A percentile compares a stretch with the other conserved stretches of the same genome.
Evolutionary conservation across 2,329 filamentous ascomycete genomes (phyloP).

Genomic region (Hymenoscyphus occultus): DNA sequence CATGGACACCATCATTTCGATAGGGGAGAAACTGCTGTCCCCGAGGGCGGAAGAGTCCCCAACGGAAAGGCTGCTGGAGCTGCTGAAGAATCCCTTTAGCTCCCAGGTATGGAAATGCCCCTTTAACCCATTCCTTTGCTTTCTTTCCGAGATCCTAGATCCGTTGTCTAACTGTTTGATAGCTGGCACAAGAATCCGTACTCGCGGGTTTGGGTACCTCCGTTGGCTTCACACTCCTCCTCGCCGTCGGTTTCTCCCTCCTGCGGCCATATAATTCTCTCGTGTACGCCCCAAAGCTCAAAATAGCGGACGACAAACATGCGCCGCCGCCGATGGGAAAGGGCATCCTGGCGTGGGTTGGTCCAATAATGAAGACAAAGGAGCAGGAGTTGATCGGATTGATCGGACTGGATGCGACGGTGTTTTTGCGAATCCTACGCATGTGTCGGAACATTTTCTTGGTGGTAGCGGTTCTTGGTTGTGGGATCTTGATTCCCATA

Average conservation of each 20-base stretch:
- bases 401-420: conserved; percentile 83
- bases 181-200: conserved; percentile 54
- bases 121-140: background rate
- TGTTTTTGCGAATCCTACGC: conserved; percentile 83
- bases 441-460: conserved; percentile 94
- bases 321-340: conserved; percentile 82
- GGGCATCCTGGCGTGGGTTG: conserved; percentile 84
- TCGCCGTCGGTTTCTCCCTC: conserved; percentile 81
- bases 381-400: conserved; percentile 77
- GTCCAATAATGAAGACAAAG: conserved; percentile 71
- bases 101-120: conserved; percentile 22
- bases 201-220: conserved; percentile 79
- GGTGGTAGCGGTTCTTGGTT: conserved; percentile 67
- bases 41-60: conserved; percentile 25
- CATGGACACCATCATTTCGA: conserved; percentile 24
- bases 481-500: conserved; percentile 75
- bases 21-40: conserved; percentile 16
- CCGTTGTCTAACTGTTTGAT: conserved; percentile 15
- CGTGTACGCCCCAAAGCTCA: conserved; percentile 91
- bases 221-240: conserved; percentile 67
- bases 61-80: conserved; percentile 29
- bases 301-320: conserved; percentile 88
- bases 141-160: background rate
- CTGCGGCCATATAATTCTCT: conserved; percentile 87
- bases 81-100: conserved; percentile 33